Conservation (phyloP, 495 filamentous ascomycete species). For the Penicillium cosmopolitanum region DNA sequence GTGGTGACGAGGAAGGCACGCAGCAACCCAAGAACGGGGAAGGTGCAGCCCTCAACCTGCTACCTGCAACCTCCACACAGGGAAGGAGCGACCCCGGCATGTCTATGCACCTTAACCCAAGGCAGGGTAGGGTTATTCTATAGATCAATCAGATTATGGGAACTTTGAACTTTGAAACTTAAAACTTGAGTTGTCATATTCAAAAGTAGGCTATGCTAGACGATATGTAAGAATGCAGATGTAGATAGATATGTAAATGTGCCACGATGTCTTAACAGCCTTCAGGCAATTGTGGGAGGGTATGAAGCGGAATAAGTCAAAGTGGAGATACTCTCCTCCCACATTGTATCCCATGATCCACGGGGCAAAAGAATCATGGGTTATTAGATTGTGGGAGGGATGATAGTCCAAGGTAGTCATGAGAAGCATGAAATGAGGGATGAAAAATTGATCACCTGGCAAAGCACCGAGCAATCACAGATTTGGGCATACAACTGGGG, state of each 20-base stretch:
- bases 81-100: not conserved
- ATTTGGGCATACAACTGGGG: constrained; percentile 73
- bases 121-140: too few relatives aligned
- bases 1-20: constrained; percentile 6
- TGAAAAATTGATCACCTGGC: constrained; percentile 27
- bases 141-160: too few relatives aligned
- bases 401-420: not conserved
- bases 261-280: constrained; percentile 49
- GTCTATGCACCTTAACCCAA: too few relatives aligned
- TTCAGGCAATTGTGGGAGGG: constrained; percentile 43
- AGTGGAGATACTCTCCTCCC: constrained; percentile 62
- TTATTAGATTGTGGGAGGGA: constrained; percentile 77
- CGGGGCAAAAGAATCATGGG: constrained; percentile 50
- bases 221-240: constrained; percentile 1
- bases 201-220: not conserved
- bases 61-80: too few relatives aligned
- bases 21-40: not conserved
- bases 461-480: constrained; percentile 60
- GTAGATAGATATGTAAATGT: constrained; percentile 25
- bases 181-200: too few relatives aligned
- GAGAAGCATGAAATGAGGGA: not conserved
- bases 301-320: constrained; percentile 56
- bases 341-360: constrained; percentile 73
- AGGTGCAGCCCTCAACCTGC: not conserved
- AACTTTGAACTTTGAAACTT: too few relatives aligned